Percentiles rank a stretch among this genome's conserved stretches.
These are phyloP conservation scores for Yamadazyma phyllophila DNA, from an alignment of 805 yeast genomes.

Conservation along the genomic window DNA sequence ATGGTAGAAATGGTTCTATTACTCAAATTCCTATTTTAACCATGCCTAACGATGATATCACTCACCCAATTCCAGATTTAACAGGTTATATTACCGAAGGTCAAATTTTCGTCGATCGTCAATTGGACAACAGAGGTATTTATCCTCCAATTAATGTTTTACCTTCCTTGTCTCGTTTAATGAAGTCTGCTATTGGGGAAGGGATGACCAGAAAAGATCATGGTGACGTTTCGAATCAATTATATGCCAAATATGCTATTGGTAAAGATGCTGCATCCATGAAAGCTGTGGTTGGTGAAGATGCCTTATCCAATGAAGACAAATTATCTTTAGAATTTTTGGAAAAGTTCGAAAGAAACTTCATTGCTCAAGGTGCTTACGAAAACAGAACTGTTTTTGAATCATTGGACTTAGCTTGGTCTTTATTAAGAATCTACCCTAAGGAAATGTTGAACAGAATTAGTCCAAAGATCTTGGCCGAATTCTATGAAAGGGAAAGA, in stretches of 20 bases:
- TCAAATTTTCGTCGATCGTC: slow-evolving; percentile 96
- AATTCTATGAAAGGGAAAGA: slow-evolving; percentile 90
- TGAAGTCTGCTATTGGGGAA: slow-evolving; percentile 99
- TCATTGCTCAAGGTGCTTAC: slow-evolving; percentile 94
- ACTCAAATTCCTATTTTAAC: slow-evolving; percentile 98
- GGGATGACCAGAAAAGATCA: slow-evolving; percentile 99
- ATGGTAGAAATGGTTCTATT: slow-evolving; percentile 98
- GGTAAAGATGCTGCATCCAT: slow-evolving; percentile 99
- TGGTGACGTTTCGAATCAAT: slow-evolving; percentile 98
- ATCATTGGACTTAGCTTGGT: slow-evolving; percentile 97
- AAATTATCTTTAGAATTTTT: slow-evolving; percentile 95
- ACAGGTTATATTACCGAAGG: slow-evolving; percentile 99
- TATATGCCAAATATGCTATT: slow-evolving; percentile 98
- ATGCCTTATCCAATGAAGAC: slow-evolving; percentile 96
- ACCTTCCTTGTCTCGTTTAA: slow-evolving; percentile 95
- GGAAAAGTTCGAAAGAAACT: slow-evolving; percentile 96
- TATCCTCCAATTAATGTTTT: slow-evolving; percentile 98
- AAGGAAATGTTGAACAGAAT: slow-evolving; percentile 98
- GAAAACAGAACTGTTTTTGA: slow-evolving; percentile 94
- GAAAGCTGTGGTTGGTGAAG: slow-evolving; percentile 99
- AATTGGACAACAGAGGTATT: slow-evolving; percentile 91
- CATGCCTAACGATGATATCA: slow-evolving; percentile 99
- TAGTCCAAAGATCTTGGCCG: slow-evolving; percentile 93
- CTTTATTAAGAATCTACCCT: slow-evolving; percentile 95
- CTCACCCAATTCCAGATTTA: slow-evolving; percentile 99